Percentiles rank a stretch among this genome's conserved stretches.
These are phyloP conservation scores for Eucalyptus viminalis DNA, from an alignment of 345 rosid genomes.

Conservation along the genomic window DNA sequence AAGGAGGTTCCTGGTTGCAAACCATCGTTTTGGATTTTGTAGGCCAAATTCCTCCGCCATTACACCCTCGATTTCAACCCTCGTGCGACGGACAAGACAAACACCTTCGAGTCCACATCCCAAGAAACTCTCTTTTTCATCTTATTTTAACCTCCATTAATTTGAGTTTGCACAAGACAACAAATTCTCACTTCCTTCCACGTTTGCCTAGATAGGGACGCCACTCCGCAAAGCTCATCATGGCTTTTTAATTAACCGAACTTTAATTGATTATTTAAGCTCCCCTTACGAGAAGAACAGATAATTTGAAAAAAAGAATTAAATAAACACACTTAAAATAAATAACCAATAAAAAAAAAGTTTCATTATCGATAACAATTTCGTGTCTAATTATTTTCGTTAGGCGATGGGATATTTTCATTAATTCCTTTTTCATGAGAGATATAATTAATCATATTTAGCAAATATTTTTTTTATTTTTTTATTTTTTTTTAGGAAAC, in stretches of 20 bases:
- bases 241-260: neutral
- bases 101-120: neutral
- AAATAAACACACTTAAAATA: too few relatives aligned
- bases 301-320: rapidly evolving
- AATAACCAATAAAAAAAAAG: too few relatives aligned
- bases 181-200: neutral
- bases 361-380: too few relatives aligned
- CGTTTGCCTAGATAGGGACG: neutral
- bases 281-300: neutral
- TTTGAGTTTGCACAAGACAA: neutral
- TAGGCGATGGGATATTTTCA: neutral
- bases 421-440: neutral
- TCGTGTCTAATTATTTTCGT: too few relatives aligned
- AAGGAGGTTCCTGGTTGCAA: neutral
- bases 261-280: neutral
- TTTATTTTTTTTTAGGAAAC: too few relatives aligned
- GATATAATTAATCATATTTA: neutral
- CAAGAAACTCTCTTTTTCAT: neutral
- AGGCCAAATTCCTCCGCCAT: neutral
- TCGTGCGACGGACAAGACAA: neutral
- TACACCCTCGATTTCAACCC: neutral
- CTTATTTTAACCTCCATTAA: neutral
- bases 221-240: neutral
- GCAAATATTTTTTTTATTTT: too few relatives aligned
- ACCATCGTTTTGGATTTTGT: neutral